Base-by-base conservation (phyloP, 306 rosid genomes). In the Rosa persica region DNA sequence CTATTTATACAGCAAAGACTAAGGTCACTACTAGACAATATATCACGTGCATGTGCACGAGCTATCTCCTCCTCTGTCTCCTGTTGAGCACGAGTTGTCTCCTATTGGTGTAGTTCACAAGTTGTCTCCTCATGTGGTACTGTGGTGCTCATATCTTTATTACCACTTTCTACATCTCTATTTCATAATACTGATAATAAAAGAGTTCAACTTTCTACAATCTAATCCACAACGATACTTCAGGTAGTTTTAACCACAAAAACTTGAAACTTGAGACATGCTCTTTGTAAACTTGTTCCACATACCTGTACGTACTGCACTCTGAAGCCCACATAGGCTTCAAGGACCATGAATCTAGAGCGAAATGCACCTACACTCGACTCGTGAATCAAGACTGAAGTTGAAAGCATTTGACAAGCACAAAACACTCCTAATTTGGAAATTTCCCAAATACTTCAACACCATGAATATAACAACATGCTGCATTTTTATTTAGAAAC, bases 271-370 rank as follows among this genome's bases (percentile, higher is more conserved):
- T 83, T 47, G 67, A 74, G 19, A 38, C 39, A 77, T 40, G 72
- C 25, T 83, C 83, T 58, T 73, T 55, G 52, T 55, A 12, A 55
- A 12, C 9, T 7, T 55, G 51, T 55, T 55, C 61, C 57, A 19
- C 25, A 55, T 88, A 92, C 98, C 97, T 84, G 88, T 77, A 79
- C 80, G 88, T 77, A 79, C 80, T 55, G 67, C 89, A 85, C 47
- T 92, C 92, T 57, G 93, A 73, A 60, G 77, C 49, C 79, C 67
- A 87, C 54, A 85, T 78, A 23, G 90, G 83, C 81, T 73, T 89
- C 27, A 80, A 81, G 25, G 95, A 89, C 87, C 86, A 81, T 51
- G 87, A 87, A 23, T 84, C 88, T n/a, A 17, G 96, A 69, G 3
- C 92, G 89, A 81, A 89, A 82, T 78, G 87, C 85, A 23, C 78